These are phyloP conservation scores for Fraxinus nigra DNA, from an alignment of 305 asterid species.

Conservation along the genomic window DNA sequence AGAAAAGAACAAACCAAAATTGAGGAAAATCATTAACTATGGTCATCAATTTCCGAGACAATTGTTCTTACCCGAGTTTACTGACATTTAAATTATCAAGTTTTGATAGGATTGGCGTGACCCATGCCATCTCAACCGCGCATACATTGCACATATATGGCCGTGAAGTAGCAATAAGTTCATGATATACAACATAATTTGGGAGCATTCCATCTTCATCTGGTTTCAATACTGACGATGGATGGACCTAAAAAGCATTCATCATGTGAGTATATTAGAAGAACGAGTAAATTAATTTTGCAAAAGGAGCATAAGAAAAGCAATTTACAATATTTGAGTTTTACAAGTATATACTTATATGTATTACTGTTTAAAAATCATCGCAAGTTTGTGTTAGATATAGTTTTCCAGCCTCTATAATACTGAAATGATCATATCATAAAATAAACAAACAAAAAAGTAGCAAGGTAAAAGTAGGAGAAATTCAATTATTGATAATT, in stretches of 20 bases:
- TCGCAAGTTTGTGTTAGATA: not conserved
- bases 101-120: conserved; percentile 60
- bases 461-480: not conserved
- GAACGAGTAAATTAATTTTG: not conserved
- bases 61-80: conserved; percentile 59
- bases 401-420: not conserved
- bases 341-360: not conserved
- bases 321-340: not conserved
- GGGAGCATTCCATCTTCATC: conserved; percentile 93
- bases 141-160: conserved; percentile 93
- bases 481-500: conserved; percentile 4
- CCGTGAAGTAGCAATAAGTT: conserved; percentile 73
- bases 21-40: not conserved
- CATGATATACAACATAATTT: conserved; percentile 76
- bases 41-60: not conserved
- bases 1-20: not conserved
- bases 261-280: not conserved
- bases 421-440: not conserved
- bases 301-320: not conserved
- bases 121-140: conserved; percentile 83
- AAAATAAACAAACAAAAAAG: conserved; percentile 9
- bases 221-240: conserved; percentile 70
- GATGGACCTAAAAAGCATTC: conserved; percentile 68
- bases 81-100: conserved; percentile 59
- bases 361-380: not conserved